These are phyloP conservation scores for Beverwykella pulmonaria DNA, from an alignment of 495 filamentous ascomycete species.

Conservation along the genomic window DNA sequence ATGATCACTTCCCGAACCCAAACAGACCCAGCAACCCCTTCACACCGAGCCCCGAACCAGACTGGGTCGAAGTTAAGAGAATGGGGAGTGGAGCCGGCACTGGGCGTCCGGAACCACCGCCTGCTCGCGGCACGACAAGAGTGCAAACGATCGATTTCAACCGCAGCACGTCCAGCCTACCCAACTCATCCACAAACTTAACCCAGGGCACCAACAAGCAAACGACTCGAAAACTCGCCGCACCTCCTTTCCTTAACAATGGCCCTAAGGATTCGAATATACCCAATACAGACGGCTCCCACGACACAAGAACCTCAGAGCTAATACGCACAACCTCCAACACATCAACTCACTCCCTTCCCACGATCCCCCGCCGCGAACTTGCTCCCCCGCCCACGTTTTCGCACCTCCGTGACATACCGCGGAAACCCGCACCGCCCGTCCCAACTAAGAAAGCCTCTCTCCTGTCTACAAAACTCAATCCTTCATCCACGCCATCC, in stretches of 20 bases:
- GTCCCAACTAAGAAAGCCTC: constrained; percentile 46
- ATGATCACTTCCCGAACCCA: constrained; percentile 65
- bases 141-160: constrained; percentile 22
- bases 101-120: constrained; percentile 21
- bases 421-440: constrained; percentile 47
- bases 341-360: constrained; percentile 20
- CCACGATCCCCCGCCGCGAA: constrained; percentile 6
- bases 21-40: constrained; percentile 83
- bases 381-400: constrained; percentile 7
- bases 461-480: constrained; percentile 36
- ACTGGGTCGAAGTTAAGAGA: constrained; percentile 69
- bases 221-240: constrained; percentile 21
- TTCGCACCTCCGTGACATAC: constrained; percentile 12
- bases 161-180: not conserved
- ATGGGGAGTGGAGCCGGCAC: constrained; percentile 1
- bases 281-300: constrained; percentile 18
- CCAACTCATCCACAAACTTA: constrained; percentile 5
- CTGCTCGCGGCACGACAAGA: constrained; percentile 19
- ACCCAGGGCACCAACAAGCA: constrained; percentile 5
- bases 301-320: not conserved
- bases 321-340: constrained; percentile 12
- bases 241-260: constrained; percentile 8
- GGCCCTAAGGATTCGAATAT: not conserved
- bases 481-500: constrained; percentile 22
- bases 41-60: constrained; percentile 63